A percentile compares a stretch with the other conserved stretches of the same genome.
phyloP scores from a whole-genome alignment of 129 eudicot species.

The Mikania micrantha region DNA sequence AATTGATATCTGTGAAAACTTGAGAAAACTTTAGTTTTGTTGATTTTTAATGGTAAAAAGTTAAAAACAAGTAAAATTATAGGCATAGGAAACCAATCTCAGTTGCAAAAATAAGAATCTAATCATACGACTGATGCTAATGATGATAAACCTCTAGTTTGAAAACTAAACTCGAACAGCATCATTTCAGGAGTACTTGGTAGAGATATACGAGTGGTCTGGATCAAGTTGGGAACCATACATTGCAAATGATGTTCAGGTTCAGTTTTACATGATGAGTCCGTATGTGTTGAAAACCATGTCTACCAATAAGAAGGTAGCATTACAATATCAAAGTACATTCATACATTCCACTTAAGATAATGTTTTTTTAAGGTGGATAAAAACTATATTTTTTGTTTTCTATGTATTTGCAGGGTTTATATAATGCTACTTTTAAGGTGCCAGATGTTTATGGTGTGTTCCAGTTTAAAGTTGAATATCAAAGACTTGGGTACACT shows the following conservation, averaged over 20 bases:
- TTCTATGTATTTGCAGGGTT: conserved; percentile 48
- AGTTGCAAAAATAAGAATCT: background rate
- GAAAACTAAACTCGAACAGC: background rate
- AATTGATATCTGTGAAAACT: background rate
- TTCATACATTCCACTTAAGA: conserved; percentile 1
- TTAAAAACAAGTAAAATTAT: background rate
- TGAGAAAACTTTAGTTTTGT: background rate
- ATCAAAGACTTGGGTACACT: conserved; percentile 88
- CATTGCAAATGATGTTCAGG: conserved; percentile 78
- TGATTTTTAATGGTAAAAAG: too few relatives aligned
- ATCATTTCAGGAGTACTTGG: conserved; percentile 62
- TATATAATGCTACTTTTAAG: conserved; percentile 62
- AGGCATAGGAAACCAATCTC: background rate
- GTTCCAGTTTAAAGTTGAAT: conserved; percentile 93
- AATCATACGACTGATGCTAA: background rate
- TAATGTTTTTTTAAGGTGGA: background rate
- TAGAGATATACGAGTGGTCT: conserved; percentile 90
- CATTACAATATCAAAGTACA: background rate
- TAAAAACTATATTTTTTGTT: background rate
- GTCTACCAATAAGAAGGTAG: conserved; percentile 73
- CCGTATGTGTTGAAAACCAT: conserved; percentile 85
- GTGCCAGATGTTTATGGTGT: conserved; percentile 99
- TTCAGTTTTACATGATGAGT: conserved; percentile 99
- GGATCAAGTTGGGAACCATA: conserved; percentile 90
- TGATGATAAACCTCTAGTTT: background rate